Conservation (phyloP, 192 early-diverging fungal species). For the Pecoramyces ruminantium region DNA sequence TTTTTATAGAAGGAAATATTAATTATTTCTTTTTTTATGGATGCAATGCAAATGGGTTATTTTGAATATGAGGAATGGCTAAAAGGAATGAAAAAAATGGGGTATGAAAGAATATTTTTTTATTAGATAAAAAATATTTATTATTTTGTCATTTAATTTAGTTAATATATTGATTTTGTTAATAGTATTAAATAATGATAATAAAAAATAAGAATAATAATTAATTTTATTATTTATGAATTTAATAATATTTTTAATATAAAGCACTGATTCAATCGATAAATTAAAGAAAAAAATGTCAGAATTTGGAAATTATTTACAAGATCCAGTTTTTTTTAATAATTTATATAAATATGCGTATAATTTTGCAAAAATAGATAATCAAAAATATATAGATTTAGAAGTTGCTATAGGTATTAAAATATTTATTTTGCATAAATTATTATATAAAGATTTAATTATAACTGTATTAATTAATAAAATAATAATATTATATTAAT, state of each 20-base stretch:
- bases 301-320: neutral
- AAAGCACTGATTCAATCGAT: neutral
- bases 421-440: no score
- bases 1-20: neutral
- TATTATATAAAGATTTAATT: no score
- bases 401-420: neutral
- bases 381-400: neutral
- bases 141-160: no score
- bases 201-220: no score
- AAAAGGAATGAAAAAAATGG: neutral
- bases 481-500: no score
- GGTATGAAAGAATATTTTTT: neutral
- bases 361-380: neutral
- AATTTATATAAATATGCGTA: neutral
- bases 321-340: neutral
- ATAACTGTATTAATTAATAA: no score
- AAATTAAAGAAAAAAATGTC: neutral
- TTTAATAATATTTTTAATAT: no score
- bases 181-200: no score
- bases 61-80: neutral
- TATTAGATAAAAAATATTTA: no score
- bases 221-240: no score
- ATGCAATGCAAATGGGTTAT: neutral
- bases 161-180: no score
- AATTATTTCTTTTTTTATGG: neutral